phyloP scores from a whole-genome alignment of 805 yeast species.

The Metschnikowia drakensbergensis region DNA sequence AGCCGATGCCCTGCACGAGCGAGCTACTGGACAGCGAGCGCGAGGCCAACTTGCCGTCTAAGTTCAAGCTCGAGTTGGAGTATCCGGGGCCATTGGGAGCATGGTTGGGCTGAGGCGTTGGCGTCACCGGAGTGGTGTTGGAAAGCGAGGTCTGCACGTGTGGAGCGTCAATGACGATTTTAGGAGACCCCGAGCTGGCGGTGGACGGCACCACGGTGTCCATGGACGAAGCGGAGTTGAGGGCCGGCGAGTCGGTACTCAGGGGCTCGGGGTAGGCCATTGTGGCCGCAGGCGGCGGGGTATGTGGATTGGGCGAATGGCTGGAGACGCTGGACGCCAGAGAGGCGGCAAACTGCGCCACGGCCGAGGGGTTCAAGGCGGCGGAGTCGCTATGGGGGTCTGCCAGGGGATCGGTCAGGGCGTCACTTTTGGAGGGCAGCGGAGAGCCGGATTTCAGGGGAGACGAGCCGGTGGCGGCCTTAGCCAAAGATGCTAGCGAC shows the following conservation, averaged over 20 bases:
- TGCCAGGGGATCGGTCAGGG: slow-evolving; percentile 4
- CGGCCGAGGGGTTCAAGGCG: slow-evolving; percentile 1
- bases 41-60: slow-evolving; percentile 17
- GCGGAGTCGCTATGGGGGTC: neutral
- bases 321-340: slow-evolving; percentile 2
- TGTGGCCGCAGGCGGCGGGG: slow-evolving; percentile 5
- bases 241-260: slow-evolving; percentile 5
- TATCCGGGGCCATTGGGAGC: neutral
- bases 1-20: slow-evolving; percentile 53
- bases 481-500: slow-evolving; percentile 5
- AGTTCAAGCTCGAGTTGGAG: slow-evolving; percentile 2
- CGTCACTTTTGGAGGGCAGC: slow-evolving; percentile 10
- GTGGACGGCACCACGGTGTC: slow-evolving; percentile 13
- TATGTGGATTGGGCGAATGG: slow-evolving; percentile 1
- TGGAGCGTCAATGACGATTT: slow-evolving; percentile 19
- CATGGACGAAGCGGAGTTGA: neutral
- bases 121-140: slow-evolving; percentile 17
- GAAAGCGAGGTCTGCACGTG: slow-evolving; percentile 13
- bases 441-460: slow-evolving; percentile 3
- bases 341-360: slow-evolving; percentile 3
- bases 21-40: slow-evolving; percentile 28
- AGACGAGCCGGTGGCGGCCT: slow-evolving; percentile 6
- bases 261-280: neutral
- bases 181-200: slow-evolving; percentile 11
- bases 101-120: slow-evolving; percentile 11